These are phyloP conservation scores for Saturnispora besseyi DNA, from an alignment of 805 yeast genomes.

Conservation along the genomic window DNA sequence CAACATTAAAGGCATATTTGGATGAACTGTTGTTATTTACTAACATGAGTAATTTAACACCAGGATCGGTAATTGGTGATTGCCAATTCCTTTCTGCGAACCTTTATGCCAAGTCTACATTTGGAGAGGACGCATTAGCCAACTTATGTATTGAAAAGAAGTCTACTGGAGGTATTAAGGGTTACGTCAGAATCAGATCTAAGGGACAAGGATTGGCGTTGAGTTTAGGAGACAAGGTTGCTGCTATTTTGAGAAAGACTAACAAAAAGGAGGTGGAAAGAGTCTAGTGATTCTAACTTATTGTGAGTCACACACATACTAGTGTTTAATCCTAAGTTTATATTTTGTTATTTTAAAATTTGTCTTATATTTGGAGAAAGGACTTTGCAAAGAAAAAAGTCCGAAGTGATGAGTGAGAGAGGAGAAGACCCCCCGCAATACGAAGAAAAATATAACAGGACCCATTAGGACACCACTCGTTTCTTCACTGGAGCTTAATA, in stretches of 20 bases:
- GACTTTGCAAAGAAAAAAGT: background rate
- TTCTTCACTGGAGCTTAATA: background rate
- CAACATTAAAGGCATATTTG: slow-evolving; percentile 67
- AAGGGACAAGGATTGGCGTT: slow-evolving; percentile 97
- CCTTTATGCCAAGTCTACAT: slow-evolving; percentile 81
- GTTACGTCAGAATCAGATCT: slow-evolving; percentile 93
- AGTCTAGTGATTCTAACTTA: background rate
- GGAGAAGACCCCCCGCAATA: background rate
- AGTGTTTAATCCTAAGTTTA: background rate
- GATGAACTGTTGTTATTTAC: slow-evolving; percentile 71
- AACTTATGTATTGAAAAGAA: slow-evolving; percentile 87
- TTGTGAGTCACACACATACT: background rate
- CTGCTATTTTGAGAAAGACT: slow-evolving; percentile 61
- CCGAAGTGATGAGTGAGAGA: background rate
- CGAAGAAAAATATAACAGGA: background rate
- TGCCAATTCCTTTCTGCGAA: slow-evolving; percentile 92
- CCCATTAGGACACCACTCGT: background rate
- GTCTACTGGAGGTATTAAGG: slow-evolving; percentile 66
- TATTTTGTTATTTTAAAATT: background rate
- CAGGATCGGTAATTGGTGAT: slow-evolving; percentile 83
- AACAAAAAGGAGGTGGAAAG: slow-evolving; percentile 20
- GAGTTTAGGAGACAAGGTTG: slow-evolving; percentile 89
- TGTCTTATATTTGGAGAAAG: background rate
- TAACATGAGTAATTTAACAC: slow-evolving; percentile 89
- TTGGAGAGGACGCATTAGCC: slow-evolving; percentile 97